Percentiles rank a stretch among this genome's conserved stretches.
These are phyloP conservation scores for Cyphellophora europaea DNA, from an alignment of 2,329 filamentous ascomycete genomes.

Conservation along the genomic window DNA sequence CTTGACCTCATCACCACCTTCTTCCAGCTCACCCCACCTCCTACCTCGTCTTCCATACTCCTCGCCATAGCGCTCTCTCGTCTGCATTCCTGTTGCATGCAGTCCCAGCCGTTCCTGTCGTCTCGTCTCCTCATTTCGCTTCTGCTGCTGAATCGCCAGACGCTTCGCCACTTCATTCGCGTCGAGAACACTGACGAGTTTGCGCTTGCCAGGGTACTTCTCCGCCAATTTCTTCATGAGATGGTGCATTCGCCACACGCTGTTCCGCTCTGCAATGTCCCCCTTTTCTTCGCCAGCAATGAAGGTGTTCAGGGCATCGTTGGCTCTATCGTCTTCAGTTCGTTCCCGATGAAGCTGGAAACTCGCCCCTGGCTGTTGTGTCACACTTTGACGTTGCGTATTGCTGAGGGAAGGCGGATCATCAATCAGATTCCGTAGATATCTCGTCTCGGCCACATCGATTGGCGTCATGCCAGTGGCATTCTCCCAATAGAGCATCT, in stretches of 20 bases:
- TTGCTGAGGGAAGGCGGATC: slow-evolving; percentile 6
- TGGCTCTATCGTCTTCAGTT: background rate
- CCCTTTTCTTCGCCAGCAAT: background rate
- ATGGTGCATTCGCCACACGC: slow-evolving; percentile 7
- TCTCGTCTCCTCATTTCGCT: slow-evolving; percentile 10
- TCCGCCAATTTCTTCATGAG: slow-evolving; percentile 8
- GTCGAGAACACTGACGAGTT: slow-evolving; percentile 47
- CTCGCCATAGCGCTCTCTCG: slow-evolving; percentile 1
- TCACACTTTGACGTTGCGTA: slow-evolving; percentile 2
- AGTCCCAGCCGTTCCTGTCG: slow-evolving; percentile 8
- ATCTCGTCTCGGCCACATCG: slow-evolving; percentile 54
- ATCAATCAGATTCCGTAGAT: slow-evolving; percentile 19
- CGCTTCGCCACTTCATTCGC: slow-evolving; percentile 53
- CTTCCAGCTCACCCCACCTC: background rate
- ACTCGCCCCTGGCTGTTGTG: slow-evolving; percentile 2
- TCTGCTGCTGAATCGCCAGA: slow-evolving; percentile 24
- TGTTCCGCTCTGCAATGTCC: background rate
- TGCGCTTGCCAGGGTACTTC: slow-evolving; percentile 13
- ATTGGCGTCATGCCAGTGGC: slow-evolving; percentile 64
- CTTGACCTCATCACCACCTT: background rate
- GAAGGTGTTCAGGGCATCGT: no score
- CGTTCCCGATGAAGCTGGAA: slow-evolving; percentile 6
- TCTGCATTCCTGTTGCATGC: background rate
- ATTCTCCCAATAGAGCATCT: slow-evolving; percentile 61
- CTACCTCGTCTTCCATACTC: no score